Conservation (phyloP, 2,329 filamentous ascomycete species). For the Aureobasidium sp. region DNA sequence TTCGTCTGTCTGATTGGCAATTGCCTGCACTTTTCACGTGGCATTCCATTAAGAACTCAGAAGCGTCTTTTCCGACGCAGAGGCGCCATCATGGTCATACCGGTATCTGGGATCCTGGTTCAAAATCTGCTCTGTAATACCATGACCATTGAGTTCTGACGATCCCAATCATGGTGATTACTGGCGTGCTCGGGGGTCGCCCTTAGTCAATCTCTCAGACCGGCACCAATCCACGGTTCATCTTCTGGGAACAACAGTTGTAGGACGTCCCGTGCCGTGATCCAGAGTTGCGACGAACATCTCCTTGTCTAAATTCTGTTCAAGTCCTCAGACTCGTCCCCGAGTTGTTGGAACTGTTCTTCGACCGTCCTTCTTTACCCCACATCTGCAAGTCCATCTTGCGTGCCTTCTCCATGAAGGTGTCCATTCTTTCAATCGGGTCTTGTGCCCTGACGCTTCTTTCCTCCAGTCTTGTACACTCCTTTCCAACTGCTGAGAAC, state of each 20-base stretch:
- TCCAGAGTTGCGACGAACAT: not conserved
- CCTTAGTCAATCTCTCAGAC: not conserved
- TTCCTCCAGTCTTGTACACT: not conserved
- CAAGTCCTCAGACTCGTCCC: not conserved
- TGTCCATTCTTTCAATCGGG: conserved; percentile 6
- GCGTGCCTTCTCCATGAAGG: conserved; percentile 4
- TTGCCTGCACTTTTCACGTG: not conserved
- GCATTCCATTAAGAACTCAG: not conserved
- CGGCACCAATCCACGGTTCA: not conserved
- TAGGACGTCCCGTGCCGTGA: not conserved
- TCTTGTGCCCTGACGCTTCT: not conserved
- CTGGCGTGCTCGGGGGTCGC: not conserved
- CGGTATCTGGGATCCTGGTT: not conserved
- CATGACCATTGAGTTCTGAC: not conserved
- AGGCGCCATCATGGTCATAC: not conserved
- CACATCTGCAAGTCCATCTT: not conserved
- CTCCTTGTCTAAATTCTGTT: not conserved
- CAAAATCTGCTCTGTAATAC: not conserved
- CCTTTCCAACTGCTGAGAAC: conserved; percentile 1
- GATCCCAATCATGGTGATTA: not conserved
- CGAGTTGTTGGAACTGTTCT: not conserved
- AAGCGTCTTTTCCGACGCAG: not conserved
- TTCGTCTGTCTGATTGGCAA: not conserved
- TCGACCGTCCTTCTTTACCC: not conserved
- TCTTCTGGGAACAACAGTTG: too few species aligned